Base-by-base conservation (phyloP, 1,284 basidiomycete species). In the Meira miltonrushii region DNA sequence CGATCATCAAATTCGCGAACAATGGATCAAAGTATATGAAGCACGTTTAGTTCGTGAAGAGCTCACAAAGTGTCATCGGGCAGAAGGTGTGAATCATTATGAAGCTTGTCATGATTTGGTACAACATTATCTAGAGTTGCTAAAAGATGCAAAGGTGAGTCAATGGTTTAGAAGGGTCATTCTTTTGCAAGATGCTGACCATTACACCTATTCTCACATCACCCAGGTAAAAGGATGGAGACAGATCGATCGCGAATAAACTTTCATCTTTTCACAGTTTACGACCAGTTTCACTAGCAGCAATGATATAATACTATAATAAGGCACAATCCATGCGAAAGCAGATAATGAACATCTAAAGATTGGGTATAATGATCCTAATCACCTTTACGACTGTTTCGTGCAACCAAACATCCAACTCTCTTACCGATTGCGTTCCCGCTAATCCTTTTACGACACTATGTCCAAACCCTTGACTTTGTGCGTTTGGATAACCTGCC, bases 1-100 rank as follows among this genome's bases (percentile, higher is more conserved):
- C 53, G 91, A 94, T 61, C 82, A 86, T 50, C 83, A 85, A 79
- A 83, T 97, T 73, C 87, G 90, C 61, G 91, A 95, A 81, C 88
- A 88, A 58, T 98, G 94, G 94, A 84, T 97, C 48, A 88, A 87
- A 74, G 87, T 89, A 25, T 95, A 97, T 92, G 91, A 97, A 80
- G 86, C 87, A 23, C 86, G 90, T 53, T 83, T 98, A 60, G 90
- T 96, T 55, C 86, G 87, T 64, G 87, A 91, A 65, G 90, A 95
- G 80, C 85, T 98, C 58, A 85, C 87, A 65, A 93, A 92, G 80
- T 98, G 94, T 81, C 90, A 94, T 78, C 84, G 86, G 72, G 83
- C 84, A 19, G 94, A 98, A 81, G 92, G 93, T 56, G 89, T 93
- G 39, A 78, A 72, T 66, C 72, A 75, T 60, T 75, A 79, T 65